These are phyloP conservation scores for Trapa bicornis DNA, from an alignment of 345 rosid species.

Conservation along the genomic window DNA sequence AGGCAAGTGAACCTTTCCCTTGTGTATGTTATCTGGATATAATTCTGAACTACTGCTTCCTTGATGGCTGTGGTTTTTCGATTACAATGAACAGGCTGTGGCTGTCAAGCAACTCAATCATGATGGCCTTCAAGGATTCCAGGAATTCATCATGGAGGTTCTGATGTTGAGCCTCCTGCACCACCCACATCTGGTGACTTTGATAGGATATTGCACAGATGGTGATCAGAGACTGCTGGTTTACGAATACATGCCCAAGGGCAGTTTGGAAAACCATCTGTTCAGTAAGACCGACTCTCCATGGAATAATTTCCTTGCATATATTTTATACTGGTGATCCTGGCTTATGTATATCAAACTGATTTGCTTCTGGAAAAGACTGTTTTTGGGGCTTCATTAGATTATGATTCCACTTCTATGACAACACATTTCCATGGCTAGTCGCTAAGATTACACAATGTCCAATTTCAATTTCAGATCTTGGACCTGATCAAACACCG, in stretches of 20 bases:
- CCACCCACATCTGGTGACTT: slow-evolving; percentile 77
- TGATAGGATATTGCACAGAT: slow-evolving; percentile 82
- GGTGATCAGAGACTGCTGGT: slow-evolving; percentile 96
- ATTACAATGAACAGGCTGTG: slow-evolving; percentile 46
- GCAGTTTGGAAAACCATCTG: slow-evolving; percentile 92
- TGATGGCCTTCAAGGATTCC: slow-evolving; percentile 80
- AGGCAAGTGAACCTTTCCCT: slow-evolving; percentile 29
- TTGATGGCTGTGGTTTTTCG: neutral
- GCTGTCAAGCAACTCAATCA: slow-evolving; percentile 86
- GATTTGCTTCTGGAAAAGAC: too few relatives aligned
- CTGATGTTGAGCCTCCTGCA: slow-evolving; percentile 91
- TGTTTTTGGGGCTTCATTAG: neutral
- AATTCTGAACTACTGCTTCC: neutral
- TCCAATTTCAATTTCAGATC: slow-evolving; percentile 23
- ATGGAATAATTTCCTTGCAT: slow-evolving; percentile 1
- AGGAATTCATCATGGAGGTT: slow-evolving; percentile 92
- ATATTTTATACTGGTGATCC: neutral
- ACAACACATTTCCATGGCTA: neutral
- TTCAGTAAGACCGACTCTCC: slow-evolving; percentile 33
- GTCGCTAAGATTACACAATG: neutral
- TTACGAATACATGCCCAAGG: slow-evolving; percentile 89
- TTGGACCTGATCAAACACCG: slow-evolving; percentile 36
- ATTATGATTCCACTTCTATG: too few relatives aligned
- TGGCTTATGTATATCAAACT: too few relatives aligned
- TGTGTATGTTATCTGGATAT: neutral